Percentiles rank a stretch among this genome's conserved stretches.
Evolutionary conservation across 371 early-diverging fungal genomes (phyloP).

Genomic region (Circinella umbellata): DNA sequence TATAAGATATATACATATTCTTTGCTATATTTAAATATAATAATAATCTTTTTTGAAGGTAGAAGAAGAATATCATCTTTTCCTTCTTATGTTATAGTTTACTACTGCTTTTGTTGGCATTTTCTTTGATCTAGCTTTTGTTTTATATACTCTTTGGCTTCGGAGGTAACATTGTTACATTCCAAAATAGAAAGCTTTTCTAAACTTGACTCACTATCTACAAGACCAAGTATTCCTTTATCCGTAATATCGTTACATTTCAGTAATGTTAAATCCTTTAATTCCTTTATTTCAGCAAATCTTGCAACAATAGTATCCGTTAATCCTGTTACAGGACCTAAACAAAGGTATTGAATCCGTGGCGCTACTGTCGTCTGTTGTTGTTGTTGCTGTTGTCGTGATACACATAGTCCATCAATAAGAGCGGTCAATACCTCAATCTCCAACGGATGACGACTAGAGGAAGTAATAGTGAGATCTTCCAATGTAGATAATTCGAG

Average conservation of each 20-base stretch:
- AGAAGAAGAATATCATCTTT: no score
- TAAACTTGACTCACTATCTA: not conserved
- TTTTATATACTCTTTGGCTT: not conserved
- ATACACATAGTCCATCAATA: not conserved
- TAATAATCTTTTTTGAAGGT: no score
- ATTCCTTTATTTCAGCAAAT: not conserved
- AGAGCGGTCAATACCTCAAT: not conserved
- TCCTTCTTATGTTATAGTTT: no score
- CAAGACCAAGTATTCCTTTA: not conserved
- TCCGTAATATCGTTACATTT: not conserved
- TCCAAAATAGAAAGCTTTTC: not conserved
- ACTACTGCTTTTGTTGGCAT: no score
- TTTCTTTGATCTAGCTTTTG: not conserved
- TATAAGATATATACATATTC: no score
- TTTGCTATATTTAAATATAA: no score
- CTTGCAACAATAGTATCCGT: not conserved
- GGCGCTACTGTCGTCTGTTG: not conserved
- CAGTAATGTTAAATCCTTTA: not conserved
- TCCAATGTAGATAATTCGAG: not conserved
- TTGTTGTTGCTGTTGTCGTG: not conserved
- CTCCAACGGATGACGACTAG: not conserved
- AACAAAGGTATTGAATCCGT: not conserved
- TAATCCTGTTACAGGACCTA: not conserved
- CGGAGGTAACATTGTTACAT: not conserved
- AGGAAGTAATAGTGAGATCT: not conserved